These are phyloP conservation scores for Pseudocercospora vitis DNA, from an alignment of 2,329 filamentous ascomycete genomes.

Conservation along the genomic window DNA sequence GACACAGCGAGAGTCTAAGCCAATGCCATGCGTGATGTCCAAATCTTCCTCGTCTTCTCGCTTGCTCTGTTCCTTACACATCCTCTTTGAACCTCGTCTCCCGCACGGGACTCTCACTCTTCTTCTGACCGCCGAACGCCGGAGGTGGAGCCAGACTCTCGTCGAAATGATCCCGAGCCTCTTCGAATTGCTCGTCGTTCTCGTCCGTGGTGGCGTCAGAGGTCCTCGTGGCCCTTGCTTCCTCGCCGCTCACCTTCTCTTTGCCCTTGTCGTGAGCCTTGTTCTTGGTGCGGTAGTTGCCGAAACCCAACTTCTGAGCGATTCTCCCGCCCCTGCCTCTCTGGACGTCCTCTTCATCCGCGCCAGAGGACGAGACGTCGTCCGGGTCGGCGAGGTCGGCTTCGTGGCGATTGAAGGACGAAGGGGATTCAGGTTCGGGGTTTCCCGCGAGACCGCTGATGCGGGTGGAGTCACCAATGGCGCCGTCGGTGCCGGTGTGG, in stretches of 20 bases:
- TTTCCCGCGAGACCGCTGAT: conserved; percentile 15
- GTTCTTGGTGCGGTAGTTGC: conserved; percentile 16
- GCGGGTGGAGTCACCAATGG: conserved; percentile 18
- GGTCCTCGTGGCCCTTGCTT: too few species aligned
- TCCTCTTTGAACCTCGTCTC: conserved; percentile 60
- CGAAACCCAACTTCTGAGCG: conserved; percentile 38
- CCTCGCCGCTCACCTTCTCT: conserved; percentile 12
- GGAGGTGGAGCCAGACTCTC: conserved; percentile 47
- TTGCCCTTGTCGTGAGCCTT: conserved; percentile 24
- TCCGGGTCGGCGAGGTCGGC: conserved; percentile 20
- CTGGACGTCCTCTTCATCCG: conserved; percentile 31
- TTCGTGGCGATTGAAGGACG: conserved; percentile 30
- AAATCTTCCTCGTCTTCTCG: too few species aligned
- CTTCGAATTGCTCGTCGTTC: conserved; percentile 54
- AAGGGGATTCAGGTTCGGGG: conserved; percentile 24
- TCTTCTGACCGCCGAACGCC: conserved; percentile 38
- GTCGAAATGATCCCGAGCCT: conserved; percentile 54
- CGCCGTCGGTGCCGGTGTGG: conserved; percentile 23
- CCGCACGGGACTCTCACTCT: conserved; percentile 51
- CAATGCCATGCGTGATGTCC: too few species aligned
- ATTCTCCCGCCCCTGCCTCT: conserved; percentile 34
- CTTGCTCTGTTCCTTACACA: conserved; percentile 40
- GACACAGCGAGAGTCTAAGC: too few species aligned
- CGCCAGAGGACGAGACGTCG: conserved; percentile 33
- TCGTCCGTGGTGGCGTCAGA: conserved; percentile 36